Evolutionary conservation across 345 rosid genomes (phyloP), one percentile per base, ranked within the genome.

Genomic region (Microcos paniculata): DNA sequence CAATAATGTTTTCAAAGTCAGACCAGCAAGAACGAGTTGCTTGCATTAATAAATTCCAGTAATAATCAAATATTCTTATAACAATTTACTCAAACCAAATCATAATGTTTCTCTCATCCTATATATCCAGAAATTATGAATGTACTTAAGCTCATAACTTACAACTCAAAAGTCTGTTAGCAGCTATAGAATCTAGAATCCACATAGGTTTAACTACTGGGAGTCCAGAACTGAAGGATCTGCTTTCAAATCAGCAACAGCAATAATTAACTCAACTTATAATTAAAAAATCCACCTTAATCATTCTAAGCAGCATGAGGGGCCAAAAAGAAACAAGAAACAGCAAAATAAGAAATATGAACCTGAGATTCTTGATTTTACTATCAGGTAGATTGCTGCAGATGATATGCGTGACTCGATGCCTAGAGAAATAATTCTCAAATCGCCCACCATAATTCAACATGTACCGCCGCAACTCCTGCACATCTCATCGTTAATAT

Each of bases 161-260:
- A 93, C 99, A 95, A 58, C 87, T 88, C 79, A 95, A 76, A 61
- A 95, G 93, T 75, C 84, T 91, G 74, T 90, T 88, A 45, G 96
- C 90, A 70, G 85, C 87, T 52, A 91, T 78, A 80, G 93, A 91
- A 73, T 95, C 98, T 83, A 87, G 68, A 70, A 95, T 83, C 99
- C 99, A 95, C 42, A 83, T 31, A 57, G 99, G 99, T 87, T 91
- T 95, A 77, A 95, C 96, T 6, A 95, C 98, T 48, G 99, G 99
- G 40, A 95, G 88, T 30, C 99, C 98, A 81, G 90, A 73, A 74
- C 98, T 95, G 77, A 93, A 95, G 70, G 98, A 87, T 84, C 99
- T 95, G 87, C n/a, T 76, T 57, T 4, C 28, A 76, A 80, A 67
- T 46, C 61, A 78, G 26, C 78, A 56, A 63, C 76, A 59, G 33